Conservation (phyloP, 176 grass and related monocot species). For the Raddia guianensis region DNA sequence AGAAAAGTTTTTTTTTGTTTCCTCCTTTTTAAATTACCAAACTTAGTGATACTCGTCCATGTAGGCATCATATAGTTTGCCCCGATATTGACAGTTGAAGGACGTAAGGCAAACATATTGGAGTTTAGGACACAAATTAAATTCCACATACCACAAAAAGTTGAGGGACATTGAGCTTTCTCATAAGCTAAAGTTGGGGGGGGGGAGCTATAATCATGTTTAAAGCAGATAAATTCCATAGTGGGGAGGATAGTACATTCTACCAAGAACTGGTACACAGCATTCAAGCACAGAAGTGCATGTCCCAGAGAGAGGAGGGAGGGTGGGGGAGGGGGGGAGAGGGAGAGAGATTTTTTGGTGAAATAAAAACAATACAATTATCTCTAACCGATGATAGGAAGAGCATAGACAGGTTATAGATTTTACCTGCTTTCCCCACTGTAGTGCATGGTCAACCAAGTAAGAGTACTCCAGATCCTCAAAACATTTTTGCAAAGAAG, state of each 20-base stretch:
- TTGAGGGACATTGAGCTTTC: neutral
- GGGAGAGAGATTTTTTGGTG: neutral
- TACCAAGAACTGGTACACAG: neutral
- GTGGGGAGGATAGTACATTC: neutral
- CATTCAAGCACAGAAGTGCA: neutral
- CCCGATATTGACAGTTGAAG: no score
- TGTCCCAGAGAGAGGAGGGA: no score
- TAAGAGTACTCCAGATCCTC: constrained; percentile 96
- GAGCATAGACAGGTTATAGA: constrained; percentile 9
- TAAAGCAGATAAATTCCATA: neutral
- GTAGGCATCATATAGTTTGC: no score
- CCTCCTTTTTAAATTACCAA: no score
- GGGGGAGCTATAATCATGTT: neutral
- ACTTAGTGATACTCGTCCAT: no score
- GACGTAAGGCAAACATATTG: no score
- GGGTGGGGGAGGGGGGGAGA: no score
- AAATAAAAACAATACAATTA: constrained; percentile 2
- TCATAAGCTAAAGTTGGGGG: neutral
- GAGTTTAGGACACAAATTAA: neutral
- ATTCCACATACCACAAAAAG: neutral
- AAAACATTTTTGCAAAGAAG: constrained; percentile 96
- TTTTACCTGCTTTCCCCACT: constrained; percentile 86
- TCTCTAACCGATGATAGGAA: neutral
- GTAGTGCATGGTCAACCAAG: constrained; percentile 79
- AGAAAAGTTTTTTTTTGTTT: no score